Base-by-base conservation (phyloP, 2,329 filamentous ascomycete genomes). In the Hypoxylon sp. region DNA sequence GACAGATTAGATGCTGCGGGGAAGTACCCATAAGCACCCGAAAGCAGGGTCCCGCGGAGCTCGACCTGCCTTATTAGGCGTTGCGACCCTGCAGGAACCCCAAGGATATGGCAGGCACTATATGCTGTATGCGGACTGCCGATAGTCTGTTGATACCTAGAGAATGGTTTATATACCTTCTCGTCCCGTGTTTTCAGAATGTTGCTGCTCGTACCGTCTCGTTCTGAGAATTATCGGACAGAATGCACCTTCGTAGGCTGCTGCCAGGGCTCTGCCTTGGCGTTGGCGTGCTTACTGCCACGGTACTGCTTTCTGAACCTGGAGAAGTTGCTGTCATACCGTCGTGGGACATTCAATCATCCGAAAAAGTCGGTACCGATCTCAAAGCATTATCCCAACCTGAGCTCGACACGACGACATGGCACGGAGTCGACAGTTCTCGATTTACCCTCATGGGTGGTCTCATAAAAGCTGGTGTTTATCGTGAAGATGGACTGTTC, bases 391-490 rank as follows among this genome's bases (percentile, higher is more conserved):
- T 87, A 39, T 87, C 86, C 0, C 71, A 70, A 14, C 75, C 82
- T 0, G 83, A 83, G 0, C 67, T 82, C 5, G 78, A 88, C 69
- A 83, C 83, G 0, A 81, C 82, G 0, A 78, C 80, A 51, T 90
- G 88, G 88, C 78, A 87, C 70, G 82, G 82, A 10, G 78, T 86
- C 39, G 75, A 81, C 5, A 70, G 65, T 2, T 80, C 86, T 0
- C 82, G 82, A 13, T 86, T 82, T 64, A 90, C 88, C 0, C 78
- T 90, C 2, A 86, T 90, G 84, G 85, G 83, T 0, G 86, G 87
- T 29, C 78, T 90, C 2, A 74, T 90, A n/a, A 78, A 84, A 8
- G 84, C 82, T 5, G 82, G 82, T 1, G 78, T 86, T 11, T 88
- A 87, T 77, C 80, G 83, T 22, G 87, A 90, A 50, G 77, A 78